Evolutionary conservation across 352 stramenopile species (phyloP), one percentile per base, ranked within the genome.

Genomic region (Phytophthora ramorum): DNA sequence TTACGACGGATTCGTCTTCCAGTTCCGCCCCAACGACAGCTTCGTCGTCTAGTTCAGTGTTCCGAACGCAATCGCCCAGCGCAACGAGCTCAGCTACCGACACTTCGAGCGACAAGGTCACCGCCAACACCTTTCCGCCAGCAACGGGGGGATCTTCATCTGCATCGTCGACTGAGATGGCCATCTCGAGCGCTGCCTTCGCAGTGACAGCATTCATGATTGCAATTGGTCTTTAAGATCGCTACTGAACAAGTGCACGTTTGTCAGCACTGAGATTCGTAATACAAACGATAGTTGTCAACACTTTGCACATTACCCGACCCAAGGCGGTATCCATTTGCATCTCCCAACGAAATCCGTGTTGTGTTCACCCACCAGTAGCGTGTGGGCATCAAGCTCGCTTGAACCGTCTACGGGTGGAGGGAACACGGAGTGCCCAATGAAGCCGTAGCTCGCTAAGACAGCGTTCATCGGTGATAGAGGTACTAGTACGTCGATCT

Each of bases 351-450:
- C 22, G 0, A 87, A 34, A 20, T 81, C 48, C 5, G 58, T 43
- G 55, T 84, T 84, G 49, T 87, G 73, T 22, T 77, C 35, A 34
- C 76, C 45, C 14, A 79, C 62, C 9, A 77, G 46, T 6, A 83
- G 44, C 9, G 46, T 63, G n/a, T 68, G 54, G 38, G 71, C 56
- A 35, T 83, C 69, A 47, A 48, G 6, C 16, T 69, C 76, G 22
- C 16, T 24, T 24, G 22, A 24, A 19, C 22, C 10, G 24, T 32
- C 16, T 4, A 16, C 6, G n/a, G n/a, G n/a, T n/a, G n/a, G n/a
- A n/a, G 59, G 71, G n/a, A 79, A 87, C 16, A 87, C 47, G 66
- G 80, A 82, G 63, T 84, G 55, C 19, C 81, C 63, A 14, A 58
- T 72, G 40, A 87, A 64, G 20, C 61, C 58, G 50, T 81, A 75